Evolutionary conservation across 1,284 basidiomycete genomes (phyloP).

Genomic region (Macrocybe sp.): DNA sequence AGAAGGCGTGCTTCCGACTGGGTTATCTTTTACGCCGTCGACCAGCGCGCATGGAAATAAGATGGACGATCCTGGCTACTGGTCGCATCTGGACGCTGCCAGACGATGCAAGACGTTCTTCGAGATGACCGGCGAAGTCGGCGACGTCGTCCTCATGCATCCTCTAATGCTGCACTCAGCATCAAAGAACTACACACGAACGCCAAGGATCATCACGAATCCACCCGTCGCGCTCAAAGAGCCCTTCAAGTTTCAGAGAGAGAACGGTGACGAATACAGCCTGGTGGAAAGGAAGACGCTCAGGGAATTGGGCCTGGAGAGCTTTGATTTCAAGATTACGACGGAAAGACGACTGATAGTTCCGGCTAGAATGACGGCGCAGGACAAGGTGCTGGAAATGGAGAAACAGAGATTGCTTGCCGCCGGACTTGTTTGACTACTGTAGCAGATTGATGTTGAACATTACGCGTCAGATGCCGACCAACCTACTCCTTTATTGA

Average conservation of each 20-base stretch:
- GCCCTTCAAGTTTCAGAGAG: conserved; percentile 49
- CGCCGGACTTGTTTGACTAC: too few relatives aligned
- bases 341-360: conserved; percentile 35
- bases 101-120: conserved; percentile 43
- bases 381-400: conserved; percentile 35
- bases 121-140: conserved; percentile 51
- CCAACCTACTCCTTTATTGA: too few relatives aligned
- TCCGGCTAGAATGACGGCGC: conserved; percentile 31
- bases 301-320: conserved; percentile 42
- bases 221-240: conserved; percentile 49
- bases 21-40: conserved; percentile 41
- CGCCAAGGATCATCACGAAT: conserved; percentile 56
- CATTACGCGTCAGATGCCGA: too few relatives aligned
- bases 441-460: too few relatives aligned
- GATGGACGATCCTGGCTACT: conserved; percentile 36
- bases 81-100: conserved; percentile 37
- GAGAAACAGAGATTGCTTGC: conserved; percentile 25
- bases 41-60: conserved; percentile 30
- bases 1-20: conserved; percentile 46
- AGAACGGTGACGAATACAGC: conserved; percentile 43
- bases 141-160: conserved; percentile 59
- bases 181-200: conserved; percentile 51
- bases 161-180: conserved; percentile 62
- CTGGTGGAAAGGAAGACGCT: conserved; percentile 49
- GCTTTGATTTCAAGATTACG: conserved; percentile 36